Conservation (phyloP, 768 basidiomycete species). For the Podaxis sp. region DNA sequence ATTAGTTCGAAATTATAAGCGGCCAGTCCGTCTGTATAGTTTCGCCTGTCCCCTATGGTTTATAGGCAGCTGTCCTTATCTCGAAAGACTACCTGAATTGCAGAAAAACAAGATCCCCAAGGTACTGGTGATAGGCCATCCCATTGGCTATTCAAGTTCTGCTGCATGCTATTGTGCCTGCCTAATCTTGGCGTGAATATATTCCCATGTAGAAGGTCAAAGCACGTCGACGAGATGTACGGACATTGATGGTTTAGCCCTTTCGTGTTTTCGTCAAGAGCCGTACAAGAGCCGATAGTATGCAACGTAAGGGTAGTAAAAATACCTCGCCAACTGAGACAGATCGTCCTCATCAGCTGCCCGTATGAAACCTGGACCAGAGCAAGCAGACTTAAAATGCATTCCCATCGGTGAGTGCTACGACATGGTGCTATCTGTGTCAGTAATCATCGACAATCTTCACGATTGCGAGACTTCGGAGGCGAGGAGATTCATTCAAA, state of each 20-base stretch:
- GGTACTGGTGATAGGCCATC: no score
- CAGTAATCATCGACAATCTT: not conserved
- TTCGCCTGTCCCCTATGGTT: no score
- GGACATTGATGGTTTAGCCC: not conserved
- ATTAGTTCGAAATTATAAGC: not conserved
- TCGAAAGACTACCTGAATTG: no score
- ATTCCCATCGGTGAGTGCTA: not conserved
- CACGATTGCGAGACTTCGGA: not conserved
- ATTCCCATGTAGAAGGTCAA: not conserved
- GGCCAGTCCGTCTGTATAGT: not conserved
- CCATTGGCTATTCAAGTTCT: no score
- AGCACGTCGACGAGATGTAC: not conserved
- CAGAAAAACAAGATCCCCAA: no score
- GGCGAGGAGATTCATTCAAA: not conserved
- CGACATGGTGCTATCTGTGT: not conserved
- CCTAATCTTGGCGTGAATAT: not conserved
- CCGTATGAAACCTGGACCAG: not conserved
- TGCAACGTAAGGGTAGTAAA: constrained; percentile 2
- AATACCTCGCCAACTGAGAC: not conserved
- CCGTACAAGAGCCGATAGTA: constrained; percentile 2
- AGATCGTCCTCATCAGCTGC: not conserved
- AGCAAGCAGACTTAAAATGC: not conserved
- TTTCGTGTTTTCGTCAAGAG: not conserved
- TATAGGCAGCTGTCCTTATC: no score
- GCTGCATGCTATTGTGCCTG: no score